Evolutionary conservation across 257 asterid species (phyloP).

Genomic region (Penstemon barbatus): DNA sequence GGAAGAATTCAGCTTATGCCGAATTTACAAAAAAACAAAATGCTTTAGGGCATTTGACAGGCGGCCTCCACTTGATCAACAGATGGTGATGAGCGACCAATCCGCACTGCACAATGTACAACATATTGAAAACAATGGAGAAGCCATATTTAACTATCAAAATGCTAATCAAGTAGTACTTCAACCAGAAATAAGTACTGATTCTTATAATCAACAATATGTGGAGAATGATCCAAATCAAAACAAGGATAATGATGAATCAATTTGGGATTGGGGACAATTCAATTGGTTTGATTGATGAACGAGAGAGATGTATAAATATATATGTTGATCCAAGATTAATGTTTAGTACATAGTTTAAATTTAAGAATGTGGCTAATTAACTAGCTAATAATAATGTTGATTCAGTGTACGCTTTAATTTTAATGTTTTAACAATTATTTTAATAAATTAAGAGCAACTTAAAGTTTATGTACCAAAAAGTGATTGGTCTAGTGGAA

Average conservation of each 20-base stretch:
- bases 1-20: constrained; percentile 53
- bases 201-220: neutral
- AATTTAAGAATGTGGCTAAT: too few relatives aligned
- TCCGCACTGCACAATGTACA: constrained; percentile 2
- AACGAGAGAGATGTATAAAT: too few relatives aligned
- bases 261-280: constrained; percentile 31
- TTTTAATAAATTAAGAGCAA: too few relatives aligned
- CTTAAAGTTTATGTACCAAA: too few relatives aligned
- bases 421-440: too few relatives aligned
- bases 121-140: neutral
- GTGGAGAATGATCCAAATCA: constrained; percentile 9
- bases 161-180: neutral
- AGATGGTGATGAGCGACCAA: neutral
- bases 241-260: constrained; percentile 3
- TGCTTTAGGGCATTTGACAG: constrained; percentile 52
- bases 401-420: too few relatives aligned
- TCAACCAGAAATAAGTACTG: neutral
- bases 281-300: constrained; percentile 16
- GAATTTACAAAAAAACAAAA: constrained; percentile 51
- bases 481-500: too few relatives aligned
- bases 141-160: neutral
- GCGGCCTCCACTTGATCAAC: constrained; percentile 34
- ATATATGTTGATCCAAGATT: too few relatives aligned
- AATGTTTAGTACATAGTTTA: too few relatives aligned
- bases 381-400: too few relatives aligned